These are phyloP conservation scores for Mrakia frigida DNA, from an alignment of 768 basidiomycete species.

Conservation along the genomic window DNA sequence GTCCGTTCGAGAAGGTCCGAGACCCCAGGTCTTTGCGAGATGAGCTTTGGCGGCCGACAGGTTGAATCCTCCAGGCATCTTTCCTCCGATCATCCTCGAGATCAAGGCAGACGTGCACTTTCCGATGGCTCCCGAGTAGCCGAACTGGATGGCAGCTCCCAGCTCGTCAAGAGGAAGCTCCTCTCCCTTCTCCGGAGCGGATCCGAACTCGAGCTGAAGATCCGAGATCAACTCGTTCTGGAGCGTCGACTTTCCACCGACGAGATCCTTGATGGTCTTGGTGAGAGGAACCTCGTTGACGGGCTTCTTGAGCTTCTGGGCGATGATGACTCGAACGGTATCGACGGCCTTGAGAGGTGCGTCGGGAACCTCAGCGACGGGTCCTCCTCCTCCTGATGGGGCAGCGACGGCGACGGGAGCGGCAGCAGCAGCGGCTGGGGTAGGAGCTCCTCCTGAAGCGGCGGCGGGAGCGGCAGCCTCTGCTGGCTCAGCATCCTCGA, in stretches of 20 bases:
- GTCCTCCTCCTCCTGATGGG: conserved; percentile 50
- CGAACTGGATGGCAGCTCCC: conserved; percentile 71
- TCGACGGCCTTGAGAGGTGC: conserved; percentile 86
- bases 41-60: conserved; percentile 81
- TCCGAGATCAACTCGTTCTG: conserved; percentile 99
- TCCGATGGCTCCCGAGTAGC: conserved; percentile 79
- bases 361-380: conserved; percentile 75
- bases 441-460: conserved; percentile 44
- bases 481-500: conserved; percentile 73
- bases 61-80: conserved; percentile 99
- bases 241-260: conserved; percentile 95
- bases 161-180: conserved; percentile 95
- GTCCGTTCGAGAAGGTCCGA: conserved; percentile 85
- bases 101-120: conserved; percentile 89
- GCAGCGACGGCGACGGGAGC: conserved; percentile 46
- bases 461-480: conserved; percentile 46
- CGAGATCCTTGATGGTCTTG: conserved; percentile 97
- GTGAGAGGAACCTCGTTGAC: conserved; percentile 79
- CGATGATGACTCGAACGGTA: conserved; percentile 78
- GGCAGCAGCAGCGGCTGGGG: conserved; percentile 49
- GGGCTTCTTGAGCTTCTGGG: conserved; percentile 97
- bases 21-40: conserved; percentile 87
- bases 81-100: conserved; percentile 84
- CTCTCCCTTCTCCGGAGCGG: conserved; percentile 96
- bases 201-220: conserved; percentile 86